A percentile compares a stretch with the other conserved stretches of the same genome.
phyloP scores from a whole-genome alignment of 495 filamentous ascomycete species.

The Mytilinidion resinicola region DNA sequence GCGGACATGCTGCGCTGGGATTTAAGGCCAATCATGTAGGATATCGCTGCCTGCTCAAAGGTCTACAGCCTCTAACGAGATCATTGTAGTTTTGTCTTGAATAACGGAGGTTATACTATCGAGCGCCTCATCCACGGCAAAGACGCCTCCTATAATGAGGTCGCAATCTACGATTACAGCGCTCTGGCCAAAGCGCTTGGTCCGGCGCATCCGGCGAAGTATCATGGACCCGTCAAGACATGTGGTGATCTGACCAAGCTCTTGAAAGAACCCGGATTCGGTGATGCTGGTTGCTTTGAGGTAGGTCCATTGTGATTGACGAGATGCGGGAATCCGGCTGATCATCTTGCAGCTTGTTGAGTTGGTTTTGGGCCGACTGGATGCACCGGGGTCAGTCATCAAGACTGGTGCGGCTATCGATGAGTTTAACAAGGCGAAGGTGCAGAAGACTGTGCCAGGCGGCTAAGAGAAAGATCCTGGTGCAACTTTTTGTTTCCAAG shows the following conservation, averaged over 20 bases:
- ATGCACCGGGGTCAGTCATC: conserved; percentile 5
- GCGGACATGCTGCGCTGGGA: conserved; percentile 34
- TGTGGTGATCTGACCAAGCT: conserved; percentile 4
- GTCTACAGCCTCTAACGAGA: background rate
- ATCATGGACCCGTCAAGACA: conserved; percentile 16
- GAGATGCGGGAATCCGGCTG: too few species aligned
- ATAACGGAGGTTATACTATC: conserved; percentile 31
- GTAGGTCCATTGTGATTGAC: too few species aligned
- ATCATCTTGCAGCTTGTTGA: background rate
- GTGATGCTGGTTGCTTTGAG: conserved; percentile 9
- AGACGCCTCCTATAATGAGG: conserved; percentile 21
- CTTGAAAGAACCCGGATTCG: conserved; percentile 2
- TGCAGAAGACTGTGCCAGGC: background rate
- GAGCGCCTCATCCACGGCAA: conserved; percentile 31
- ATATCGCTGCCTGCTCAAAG: background rate
- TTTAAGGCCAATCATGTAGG: conserved; percentile 35
- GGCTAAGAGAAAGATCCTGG: too few species aligned
- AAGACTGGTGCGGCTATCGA: conserved; percentile 8
- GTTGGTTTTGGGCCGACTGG: background rate
- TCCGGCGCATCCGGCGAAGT: background rate
- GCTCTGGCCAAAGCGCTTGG: conserved; percentile 13
- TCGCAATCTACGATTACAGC: conserved; percentile 18
- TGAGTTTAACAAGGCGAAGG: conserved; percentile 13
- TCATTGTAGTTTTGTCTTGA: conserved; percentile 23
- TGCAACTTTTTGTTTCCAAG: too few species aligned